Base-by-base conservation (phyloP, 2,329 filamentous ascomycete species). In the Hysterium pulicare region DNA sequence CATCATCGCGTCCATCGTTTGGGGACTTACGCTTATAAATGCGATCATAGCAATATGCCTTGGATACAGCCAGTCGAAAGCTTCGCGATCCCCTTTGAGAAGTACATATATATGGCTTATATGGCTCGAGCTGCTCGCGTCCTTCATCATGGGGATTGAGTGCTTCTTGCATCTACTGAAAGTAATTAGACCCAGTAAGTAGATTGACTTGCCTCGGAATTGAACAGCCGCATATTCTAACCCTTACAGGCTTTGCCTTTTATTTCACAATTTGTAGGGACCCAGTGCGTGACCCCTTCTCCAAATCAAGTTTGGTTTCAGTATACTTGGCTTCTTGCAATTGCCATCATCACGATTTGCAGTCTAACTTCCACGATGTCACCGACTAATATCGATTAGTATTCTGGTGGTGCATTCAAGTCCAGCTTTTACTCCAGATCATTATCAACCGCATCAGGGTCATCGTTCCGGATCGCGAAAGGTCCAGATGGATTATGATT, bases 51-150 rank as follows among this genome's bases (percentile, higher is more conserved):
- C 62, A 6, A 46, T 66, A 30, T 71, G 59, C 42, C 51, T 59
- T n/a, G 66, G 58, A 7, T 60, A 54, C 36, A 32, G 15, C 38
- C 62, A 54, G 51, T 66, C 42, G 36, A 58, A 28, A 10, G 49
- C 41, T 3, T 62, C 61, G 3, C 51, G 61, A 11, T 51, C 50
- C 42, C 49, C 62, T 6, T 23, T 61, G 19, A 47, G 54, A 11
- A 73, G 71, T 46, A 56, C 64, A 1, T 75, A 75, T 45, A 61
- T 76, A 0, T 71, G 68, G 61, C 69, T 76, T 68, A 68, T 76
- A 41, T 76, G 73, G 73, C 39, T 67, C 21, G 73, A 76, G 50
- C 61, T 75, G 3, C 2, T 62, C 1, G 68, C 70, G 3, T 74
- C 68, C 9, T 56, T 71, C 9, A 47, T 61, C 7, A 75, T 76